phyloP scores from a whole-genome alignment of 371 early-diverging fungal genomes.

The Actinomortierella wolfii region DNA sequence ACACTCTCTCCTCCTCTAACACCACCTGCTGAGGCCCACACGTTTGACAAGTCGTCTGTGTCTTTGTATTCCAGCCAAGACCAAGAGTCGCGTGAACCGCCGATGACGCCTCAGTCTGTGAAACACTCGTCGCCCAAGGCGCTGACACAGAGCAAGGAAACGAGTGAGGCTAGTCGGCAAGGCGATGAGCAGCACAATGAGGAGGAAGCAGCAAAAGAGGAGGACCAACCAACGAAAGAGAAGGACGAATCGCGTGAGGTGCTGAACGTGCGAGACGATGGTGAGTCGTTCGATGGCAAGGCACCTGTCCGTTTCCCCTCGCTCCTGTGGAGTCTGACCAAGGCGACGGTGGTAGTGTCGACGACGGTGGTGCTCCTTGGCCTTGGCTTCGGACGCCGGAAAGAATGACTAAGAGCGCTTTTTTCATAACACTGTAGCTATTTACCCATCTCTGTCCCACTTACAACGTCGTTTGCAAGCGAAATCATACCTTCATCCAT shows the following conservation, averaged over 20 bases:
- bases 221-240: not conserved
- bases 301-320: conserved; percentile 13
- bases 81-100: not conserved
- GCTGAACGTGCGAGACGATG: not conserved
- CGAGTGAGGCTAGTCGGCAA: not conserved
- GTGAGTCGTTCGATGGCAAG: not conserved
- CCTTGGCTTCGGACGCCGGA: conserved; percentile 24
- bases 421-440: no score
- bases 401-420: conserved; percentile 13
- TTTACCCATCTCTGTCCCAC: no score
- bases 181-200: not conserved
- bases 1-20: no score
- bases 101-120: not conserved
- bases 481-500: no score
- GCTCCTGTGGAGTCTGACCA: conserved; percentile 35
- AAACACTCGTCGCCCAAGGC: no score
- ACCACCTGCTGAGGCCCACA: no score
- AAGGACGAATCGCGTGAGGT: not conserved
- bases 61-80: not conserved
- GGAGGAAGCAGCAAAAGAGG: not conserved
- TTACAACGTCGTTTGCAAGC: no score
- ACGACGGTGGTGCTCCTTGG: conserved; percentile 35
- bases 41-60: not conserved
- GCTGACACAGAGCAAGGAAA: not conserved
- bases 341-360: conserved; percentile 37